Conservation (phyloP, 176 grass and related monocot species). For the Oryza meyeriana region DNA sequence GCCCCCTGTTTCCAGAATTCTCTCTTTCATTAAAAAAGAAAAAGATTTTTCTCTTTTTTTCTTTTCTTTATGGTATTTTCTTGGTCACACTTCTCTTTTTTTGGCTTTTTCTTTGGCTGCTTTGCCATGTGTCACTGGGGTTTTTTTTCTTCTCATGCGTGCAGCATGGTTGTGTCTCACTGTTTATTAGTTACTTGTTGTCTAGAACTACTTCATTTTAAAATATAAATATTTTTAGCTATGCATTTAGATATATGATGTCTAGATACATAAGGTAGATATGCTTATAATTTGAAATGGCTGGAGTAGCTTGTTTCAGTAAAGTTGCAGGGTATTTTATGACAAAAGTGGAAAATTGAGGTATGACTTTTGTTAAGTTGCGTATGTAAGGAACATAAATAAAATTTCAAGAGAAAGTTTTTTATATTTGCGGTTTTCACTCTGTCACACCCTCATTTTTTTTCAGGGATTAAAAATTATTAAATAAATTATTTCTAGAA, state of each 20-base stretch:
- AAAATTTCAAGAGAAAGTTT: background rate
- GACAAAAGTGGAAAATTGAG: no score
- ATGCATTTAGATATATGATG: no score
- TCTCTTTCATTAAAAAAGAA: background rate
- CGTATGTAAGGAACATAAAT: background rate
- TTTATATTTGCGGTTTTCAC: background rate
- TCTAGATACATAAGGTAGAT: no score
- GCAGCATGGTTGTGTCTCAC: background rate
- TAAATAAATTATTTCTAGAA: no score
- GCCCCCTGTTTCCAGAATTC: background rate
- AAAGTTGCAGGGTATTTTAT: background rate
- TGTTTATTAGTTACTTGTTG: background rate
- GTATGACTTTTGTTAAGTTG: background rate
- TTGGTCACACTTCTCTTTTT: background rate
- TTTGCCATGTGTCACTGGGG: background rate
- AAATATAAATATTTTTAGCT: no score
- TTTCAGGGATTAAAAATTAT: no score
- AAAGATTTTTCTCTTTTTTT: background rate
- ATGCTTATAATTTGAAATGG: no score
- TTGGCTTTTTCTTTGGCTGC: background rate
- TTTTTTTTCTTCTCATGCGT: background rate
- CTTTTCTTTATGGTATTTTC: background rate
- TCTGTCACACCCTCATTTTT: no score
- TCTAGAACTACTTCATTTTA: no score
- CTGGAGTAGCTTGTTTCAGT: background rate